These are phyloP conservation scores for Taphrina sp. DNA, from an alignment of 1,139 yeast genomes.

Conservation along the genomic window DNA sequence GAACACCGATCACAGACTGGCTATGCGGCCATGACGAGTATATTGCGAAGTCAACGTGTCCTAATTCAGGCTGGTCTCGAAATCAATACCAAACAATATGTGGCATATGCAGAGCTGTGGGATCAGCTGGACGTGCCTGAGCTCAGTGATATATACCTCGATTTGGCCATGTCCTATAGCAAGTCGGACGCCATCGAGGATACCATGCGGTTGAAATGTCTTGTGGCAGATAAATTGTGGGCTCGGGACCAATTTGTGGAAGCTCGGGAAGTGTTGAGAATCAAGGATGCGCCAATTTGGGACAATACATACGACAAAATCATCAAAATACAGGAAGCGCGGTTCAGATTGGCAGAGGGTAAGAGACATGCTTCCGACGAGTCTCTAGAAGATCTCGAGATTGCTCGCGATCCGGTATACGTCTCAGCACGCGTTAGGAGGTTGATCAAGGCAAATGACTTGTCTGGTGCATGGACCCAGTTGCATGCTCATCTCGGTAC, in stretches of 20 bases:
- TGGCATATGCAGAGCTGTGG: neutral
- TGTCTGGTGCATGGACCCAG: slow-evolving; percentile 1
- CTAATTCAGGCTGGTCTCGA: neutral
- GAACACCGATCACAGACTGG: neutral
- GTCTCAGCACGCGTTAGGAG: slow-evolving; percentile 16
- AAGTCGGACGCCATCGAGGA: neutral
- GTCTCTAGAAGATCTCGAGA: slow-evolving; percentile 8
- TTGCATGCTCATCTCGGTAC: neutral
- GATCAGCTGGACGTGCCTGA: neutral
- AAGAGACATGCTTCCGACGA: neutral
- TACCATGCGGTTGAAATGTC: slow-evolving; percentile 7
- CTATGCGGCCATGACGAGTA: neutral
- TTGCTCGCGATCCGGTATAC: slow-evolving; percentile 8
- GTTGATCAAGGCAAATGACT: neutral
- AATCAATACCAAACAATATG: neutral
- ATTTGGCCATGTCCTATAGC: neutral
- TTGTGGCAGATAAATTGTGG: neutral
- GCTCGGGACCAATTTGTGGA: neutral
- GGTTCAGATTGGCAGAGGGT: neutral
- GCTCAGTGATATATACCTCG: neutral
- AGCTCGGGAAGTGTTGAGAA: slow-evolving; percentile 1
- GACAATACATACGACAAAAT: slow-evolving; percentile 2
- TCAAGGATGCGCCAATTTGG: neutral
- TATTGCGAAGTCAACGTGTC: slow-evolving; percentile 2
- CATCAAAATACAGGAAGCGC: slow-evolving; percentile 9